Evolutionary conservation across 1,284 basidiomycete species (phyloP).

Genomic region (Microbotryum intermedium): DNA sequence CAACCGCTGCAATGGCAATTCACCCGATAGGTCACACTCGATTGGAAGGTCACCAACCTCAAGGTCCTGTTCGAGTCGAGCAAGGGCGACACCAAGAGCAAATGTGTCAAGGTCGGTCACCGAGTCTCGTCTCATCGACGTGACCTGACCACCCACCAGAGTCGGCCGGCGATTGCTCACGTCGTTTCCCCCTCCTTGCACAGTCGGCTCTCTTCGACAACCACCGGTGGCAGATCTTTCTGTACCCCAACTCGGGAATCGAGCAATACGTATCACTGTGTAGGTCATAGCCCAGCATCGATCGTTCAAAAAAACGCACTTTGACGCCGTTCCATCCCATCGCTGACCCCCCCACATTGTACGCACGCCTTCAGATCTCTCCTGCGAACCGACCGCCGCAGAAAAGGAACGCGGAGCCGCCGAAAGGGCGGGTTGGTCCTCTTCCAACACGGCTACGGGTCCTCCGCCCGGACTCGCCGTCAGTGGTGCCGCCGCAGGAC

Average conservation of each 20-base stretch:
- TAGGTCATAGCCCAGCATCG: conserved; percentile 4
- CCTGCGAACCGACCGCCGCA: conserved; percentile 33
- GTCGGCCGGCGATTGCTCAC: not conserved
- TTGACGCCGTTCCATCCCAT: too few relatives aligned
- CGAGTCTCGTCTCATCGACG: not conserved
- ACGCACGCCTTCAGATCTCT: conserved; percentile 19
- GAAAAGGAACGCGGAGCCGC: conserved; percentile 32
- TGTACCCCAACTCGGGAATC: conserved; percentile 35
- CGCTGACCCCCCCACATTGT: too few relatives aligned
- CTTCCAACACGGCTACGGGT: not conserved
- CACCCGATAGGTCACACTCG: conserved; percentile 30
- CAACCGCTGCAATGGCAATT: not conserved
- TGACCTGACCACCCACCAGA: not conserved
- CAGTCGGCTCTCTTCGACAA: conserved; percentile 27
- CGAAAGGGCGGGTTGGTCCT: conserved; percentile 5
- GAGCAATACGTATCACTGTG: conserved; percentile 34
- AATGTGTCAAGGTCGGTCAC: conserved; percentile 38
- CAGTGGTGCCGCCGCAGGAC: not conserved
- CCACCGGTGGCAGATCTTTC: conserved; percentile 35
- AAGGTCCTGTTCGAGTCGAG: conserved; percentile 39
- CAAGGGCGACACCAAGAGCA: conserved; percentile 38
- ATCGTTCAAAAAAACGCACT: too few relatives aligned
- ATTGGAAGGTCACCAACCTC: conserved; percentile 38
- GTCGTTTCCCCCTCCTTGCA: not conserved
- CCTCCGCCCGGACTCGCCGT: not conserved